Conservation (phyloP, 148 eudicot species). For the Silene uniflora region DNA sequence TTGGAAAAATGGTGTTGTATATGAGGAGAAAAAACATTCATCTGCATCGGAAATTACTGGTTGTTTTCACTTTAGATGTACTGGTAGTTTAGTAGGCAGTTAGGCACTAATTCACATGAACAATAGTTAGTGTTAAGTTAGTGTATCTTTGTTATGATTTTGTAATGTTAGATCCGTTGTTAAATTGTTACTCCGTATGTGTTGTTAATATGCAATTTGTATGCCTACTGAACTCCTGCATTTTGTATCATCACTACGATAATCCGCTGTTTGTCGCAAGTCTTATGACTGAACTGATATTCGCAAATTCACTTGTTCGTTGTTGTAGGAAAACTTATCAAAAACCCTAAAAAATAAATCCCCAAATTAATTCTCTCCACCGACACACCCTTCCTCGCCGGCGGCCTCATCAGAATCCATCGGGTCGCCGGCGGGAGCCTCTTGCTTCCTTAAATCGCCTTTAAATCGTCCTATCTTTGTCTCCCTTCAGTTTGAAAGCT, state of each 20-base stretch:
- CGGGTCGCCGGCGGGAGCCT: too few species aligned
- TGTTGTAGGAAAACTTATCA: too few species aligned
- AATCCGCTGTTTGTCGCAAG: background rate
- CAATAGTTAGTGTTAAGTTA: conserved; percentile 6
- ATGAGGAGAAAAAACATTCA: background rate
- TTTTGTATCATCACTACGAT: background rate
- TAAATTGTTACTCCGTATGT: background rate
- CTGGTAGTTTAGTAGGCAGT: background rate
- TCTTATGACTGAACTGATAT: background rate
- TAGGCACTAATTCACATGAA: conserved; percentile 16
- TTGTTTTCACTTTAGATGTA: background rate
- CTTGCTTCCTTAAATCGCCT: too few species aligned
- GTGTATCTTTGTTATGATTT: conserved; percentile 18
- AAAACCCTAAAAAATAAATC: too few species aligned
- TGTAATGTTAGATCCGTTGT: conserved; percentile 25
- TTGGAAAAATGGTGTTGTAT: background rate
- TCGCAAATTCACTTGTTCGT: too few species aligned
- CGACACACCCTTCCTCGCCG: too few species aligned
- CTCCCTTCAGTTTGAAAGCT: too few species aligned
- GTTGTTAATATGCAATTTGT: conserved; percentile 23
- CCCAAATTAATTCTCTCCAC: too few species aligned
- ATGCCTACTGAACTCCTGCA: conserved; percentile 5
- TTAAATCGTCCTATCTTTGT: too few species aligned
- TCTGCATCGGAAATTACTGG: background rate
- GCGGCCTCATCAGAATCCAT: too few species aligned